Conservation (phyloP, 1,284 basidiomycete genomes). For the Leccinum fallax region DNA sequence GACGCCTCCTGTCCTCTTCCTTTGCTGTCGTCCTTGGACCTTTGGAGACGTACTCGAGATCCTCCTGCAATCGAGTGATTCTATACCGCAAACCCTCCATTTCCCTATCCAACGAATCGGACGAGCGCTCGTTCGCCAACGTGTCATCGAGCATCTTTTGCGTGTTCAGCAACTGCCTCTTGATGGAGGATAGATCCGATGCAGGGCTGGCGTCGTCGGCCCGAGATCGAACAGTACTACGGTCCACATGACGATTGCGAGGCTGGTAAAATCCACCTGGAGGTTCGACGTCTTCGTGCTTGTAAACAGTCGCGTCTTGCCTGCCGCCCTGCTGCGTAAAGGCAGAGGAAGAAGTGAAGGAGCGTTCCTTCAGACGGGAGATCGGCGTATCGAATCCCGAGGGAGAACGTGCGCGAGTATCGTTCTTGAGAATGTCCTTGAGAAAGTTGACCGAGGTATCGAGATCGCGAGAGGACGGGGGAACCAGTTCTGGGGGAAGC, state of each 20-base stretch:
- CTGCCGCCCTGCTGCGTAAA: constrained; percentile 54
- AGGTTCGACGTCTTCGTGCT: constrained; percentile 72
- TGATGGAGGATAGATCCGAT: constrained; percentile 67
- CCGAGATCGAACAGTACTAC: constrained; percentile 78
- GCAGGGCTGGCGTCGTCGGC: constrained; percentile 72
- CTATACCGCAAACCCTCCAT: constrained; percentile 87
- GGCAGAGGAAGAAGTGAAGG: constrained; percentile 61
- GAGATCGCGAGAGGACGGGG: constrained; percentile 91
- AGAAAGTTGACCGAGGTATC: constrained; percentile 91
- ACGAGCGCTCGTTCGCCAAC: constrained; percentile 57
- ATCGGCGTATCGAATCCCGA: constrained; percentile 50
- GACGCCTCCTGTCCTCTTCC: constrained; percentile 84
- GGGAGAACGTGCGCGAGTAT: constrained; percentile 66
- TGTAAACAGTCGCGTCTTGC: constrained; percentile 93
- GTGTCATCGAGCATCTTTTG: constrained; percentile 70
- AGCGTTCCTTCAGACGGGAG: constrained; percentile 69
- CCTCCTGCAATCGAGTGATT: constrained; percentile 89
- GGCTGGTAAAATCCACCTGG: constrained; percentile 79
- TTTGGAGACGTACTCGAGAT: constrained; percentile 87
- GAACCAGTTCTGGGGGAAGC: constrained; percentile 89
- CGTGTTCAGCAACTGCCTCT: constrained; percentile 82
- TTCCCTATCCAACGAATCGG: constrained; percentile 44
- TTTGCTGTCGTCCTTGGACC: constrained; percentile 76
- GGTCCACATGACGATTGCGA: constrained; percentile 87
- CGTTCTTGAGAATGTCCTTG: constrained; percentile 88